Conservation (phyloP, 768 basidiomycete species). For the Lactarius quietus region DNA sequence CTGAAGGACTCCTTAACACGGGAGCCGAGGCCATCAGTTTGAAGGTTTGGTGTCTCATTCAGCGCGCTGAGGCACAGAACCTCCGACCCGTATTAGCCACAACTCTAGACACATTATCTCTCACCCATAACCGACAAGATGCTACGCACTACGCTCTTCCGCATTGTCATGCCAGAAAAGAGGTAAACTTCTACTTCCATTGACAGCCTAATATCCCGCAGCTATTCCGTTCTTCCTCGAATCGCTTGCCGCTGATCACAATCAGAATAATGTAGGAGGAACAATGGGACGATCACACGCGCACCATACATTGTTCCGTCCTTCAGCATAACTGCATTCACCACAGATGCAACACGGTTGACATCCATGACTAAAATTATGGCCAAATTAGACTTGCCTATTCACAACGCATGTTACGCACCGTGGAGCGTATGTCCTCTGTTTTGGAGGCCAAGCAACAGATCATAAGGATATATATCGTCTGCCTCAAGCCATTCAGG, state of each 20-base stretch:
- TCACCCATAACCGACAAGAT: background rate
- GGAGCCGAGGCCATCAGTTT: too few species aligned
- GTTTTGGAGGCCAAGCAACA: constrained; percentile 52
- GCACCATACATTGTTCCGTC: constrained; percentile 62
- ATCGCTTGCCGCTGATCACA: constrained; percentile 71
- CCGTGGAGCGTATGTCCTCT: constrained; percentile 73
- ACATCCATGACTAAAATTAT: constrained; percentile 52
- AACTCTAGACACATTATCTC: background rate
- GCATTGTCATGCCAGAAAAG: background rate
- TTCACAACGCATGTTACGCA: constrained; percentile 31
- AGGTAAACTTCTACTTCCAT: background rate
- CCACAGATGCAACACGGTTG: constrained; percentile 68
- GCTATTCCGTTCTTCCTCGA: constrained; percentile 92
- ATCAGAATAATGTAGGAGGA: constrained; percentile 6
- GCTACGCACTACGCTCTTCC: background rate
- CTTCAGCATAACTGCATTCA: constrained; percentile 59
- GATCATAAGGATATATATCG: constrained; percentile 48
- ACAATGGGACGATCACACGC: constrained; percentile 27
- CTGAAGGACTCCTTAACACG: too few species aligned
- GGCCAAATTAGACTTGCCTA: background rate
- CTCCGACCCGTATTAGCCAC: background rate
- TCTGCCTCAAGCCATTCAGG: constrained; percentile 63
- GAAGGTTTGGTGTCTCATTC: background rate
- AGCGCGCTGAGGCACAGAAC: too few species aligned
- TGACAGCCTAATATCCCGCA: constrained; percentile 60